A percentile compares a stretch with the other conserved stretches of the same genome.
These are phyloP conservation scores for Chrysanthemum lavandulifolium DNA, from an alignment of 129 eudicot genomes.

Conservation along the genomic window DNA sequence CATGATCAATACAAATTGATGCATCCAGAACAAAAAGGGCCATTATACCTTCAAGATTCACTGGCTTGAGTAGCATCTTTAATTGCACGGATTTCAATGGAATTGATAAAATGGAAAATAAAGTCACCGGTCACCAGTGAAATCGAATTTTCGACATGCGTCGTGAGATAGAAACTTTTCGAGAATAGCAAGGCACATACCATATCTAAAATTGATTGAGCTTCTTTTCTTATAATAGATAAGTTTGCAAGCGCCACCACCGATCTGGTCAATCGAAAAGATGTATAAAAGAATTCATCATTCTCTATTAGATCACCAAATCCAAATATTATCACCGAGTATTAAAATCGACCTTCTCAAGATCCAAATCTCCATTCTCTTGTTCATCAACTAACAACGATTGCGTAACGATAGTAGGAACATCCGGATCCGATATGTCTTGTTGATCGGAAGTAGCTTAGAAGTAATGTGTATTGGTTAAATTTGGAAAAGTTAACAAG, in stretches of 20 bases:
- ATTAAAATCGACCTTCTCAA: conserved; percentile 62
- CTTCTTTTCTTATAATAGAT: conserved; percentile 76
- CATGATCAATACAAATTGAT: conserved; percentile 80
- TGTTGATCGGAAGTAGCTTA: conserved; percentile 93
- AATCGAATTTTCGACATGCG: no score
- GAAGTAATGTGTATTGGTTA: conserved; percentile 94
- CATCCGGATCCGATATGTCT: conserved; percentile 89
- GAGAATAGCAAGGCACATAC: conserved; percentile 35
- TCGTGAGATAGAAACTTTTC: no score
- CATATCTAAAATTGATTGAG: conserved; percentile 77
- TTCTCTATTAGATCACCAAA: background rate
- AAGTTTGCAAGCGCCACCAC: conserved; percentile 81
- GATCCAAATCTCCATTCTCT: conserved; percentile 71
- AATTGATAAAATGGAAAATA: conserved; percentile 2
- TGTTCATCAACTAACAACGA: conserved; percentile 65
- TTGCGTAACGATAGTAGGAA: conserved; percentile 72
- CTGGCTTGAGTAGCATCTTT: conserved; percentile 91
- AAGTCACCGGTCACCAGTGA: background rate
- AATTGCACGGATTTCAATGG: conserved; percentile 43
- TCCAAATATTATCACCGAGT: background rate
- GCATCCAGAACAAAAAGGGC: conserved; percentile 75
- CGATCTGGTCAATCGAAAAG: conserved; percentile 73
- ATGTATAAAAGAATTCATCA: background rate
- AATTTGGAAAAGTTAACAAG: conserved; percentile 18
- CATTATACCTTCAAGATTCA: conserved; percentile 89